Evolutionary conservation across 164 flowering plant species (phyloP).

Genomic region (Vitis amurensis): DNA sequence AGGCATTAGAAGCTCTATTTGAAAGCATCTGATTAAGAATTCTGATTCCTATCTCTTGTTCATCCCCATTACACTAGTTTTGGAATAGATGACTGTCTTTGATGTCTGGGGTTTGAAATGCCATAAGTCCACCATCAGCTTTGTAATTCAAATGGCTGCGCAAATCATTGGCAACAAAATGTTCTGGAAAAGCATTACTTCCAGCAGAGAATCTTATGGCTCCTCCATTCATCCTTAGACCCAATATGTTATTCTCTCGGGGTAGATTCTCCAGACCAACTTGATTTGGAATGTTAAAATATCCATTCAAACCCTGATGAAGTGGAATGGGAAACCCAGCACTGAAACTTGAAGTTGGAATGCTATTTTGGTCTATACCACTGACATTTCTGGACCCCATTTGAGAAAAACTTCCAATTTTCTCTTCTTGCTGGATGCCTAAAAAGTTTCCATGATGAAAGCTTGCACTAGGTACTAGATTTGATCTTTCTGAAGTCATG

Average conservation of each 20-base stretch:
- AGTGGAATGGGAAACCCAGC: conserved; percentile 26
- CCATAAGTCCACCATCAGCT: conserved; percentile 15
- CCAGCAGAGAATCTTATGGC: conserved; percentile 19
- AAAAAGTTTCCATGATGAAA: conserved; percentile 11
- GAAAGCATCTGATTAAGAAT: not conserved
- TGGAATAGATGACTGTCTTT: conserved; percentile 13
- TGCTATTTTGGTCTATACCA: conserved; percentile 13
- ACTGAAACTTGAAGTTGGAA: conserved; percentile 11
- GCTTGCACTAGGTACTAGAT: conserved; percentile 13
- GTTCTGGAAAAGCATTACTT: conserved; percentile 14
- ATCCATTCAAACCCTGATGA: conserved; percentile 20
- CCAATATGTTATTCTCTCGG: conserved; percentile 11
- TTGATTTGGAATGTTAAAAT: conserved; percentile 19
- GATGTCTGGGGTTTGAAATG: conserved; percentile 5
- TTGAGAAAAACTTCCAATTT: conserved; percentile 14
- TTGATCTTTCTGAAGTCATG: conserved; percentile 9
- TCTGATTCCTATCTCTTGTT: not conserved
- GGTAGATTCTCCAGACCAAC: conserved; percentile 12
- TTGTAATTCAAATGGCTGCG: conserved; percentile 12
- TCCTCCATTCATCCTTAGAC: conserved; percentile 28
- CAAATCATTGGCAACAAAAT: conserved; percentile 15
- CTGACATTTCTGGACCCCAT: conserved; percentile 9
- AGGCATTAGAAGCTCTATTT: not conserved
- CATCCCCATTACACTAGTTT: conserved; percentile 3
- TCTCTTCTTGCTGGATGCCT: conserved; percentile 24